These are phyloP conservation scores for Cairneyella variabilis DNA, from an alignment of 495 filamentous ascomycete genomes.

Conservation along the genomic window DNA sequence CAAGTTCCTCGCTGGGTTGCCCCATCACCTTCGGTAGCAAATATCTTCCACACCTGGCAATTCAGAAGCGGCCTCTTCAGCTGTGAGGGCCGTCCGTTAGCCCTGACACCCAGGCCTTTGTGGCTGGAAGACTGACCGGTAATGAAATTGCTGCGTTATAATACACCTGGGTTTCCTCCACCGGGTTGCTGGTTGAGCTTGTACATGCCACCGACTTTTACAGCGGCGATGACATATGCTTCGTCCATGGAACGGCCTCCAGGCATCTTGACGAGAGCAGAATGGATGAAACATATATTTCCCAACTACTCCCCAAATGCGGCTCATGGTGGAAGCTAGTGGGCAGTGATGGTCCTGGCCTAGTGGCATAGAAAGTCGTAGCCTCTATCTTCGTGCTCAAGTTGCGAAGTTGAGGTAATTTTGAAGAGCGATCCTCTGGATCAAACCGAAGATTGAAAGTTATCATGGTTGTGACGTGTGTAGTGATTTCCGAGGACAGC, in stretches of 20 bases:
- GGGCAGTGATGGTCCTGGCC: conserved; percentile 34
- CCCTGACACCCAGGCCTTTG: conserved; percentile 55
- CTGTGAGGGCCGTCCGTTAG: not conserved
- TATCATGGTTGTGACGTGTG: conserved; percentile 51
- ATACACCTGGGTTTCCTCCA: conserved; percentile 39
- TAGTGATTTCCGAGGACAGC: conserved; percentile 33
- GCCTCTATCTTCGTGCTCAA: conserved; percentile 69
- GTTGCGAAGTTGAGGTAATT: conserved; percentile 64
- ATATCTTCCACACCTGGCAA: conserved; percentile 40
- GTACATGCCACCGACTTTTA: conserved; percentile 40
- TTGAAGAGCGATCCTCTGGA: conserved; percentile 50
- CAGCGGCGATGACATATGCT: conserved; percentile 8
- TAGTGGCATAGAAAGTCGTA: conserved; percentile 65
- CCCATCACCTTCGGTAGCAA: conserved; percentile 42
- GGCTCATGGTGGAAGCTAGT: too few relatives aligned
- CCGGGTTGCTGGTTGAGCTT: conserved; percentile 8
- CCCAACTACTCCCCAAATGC: conserved; percentile 46
- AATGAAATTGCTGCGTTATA: conserved; percentile 69
- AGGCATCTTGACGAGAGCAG: conserved; percentile 63
- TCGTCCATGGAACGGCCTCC: conserved; percentile 59
- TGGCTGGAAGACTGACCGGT: conserved; percentile 66
- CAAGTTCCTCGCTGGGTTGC: conserved; percentile 23
- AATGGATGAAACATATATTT: conserved; percentile 63
- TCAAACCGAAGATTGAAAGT: conserved; percentile 67
- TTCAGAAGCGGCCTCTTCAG: conserved; percentile 21